These are phyloP conservation scores for Takakia lepidozioides DNA, from an alignment of 225 moss, liverwort and hornwort genomes.

Conservation along the genomic window DNA sequence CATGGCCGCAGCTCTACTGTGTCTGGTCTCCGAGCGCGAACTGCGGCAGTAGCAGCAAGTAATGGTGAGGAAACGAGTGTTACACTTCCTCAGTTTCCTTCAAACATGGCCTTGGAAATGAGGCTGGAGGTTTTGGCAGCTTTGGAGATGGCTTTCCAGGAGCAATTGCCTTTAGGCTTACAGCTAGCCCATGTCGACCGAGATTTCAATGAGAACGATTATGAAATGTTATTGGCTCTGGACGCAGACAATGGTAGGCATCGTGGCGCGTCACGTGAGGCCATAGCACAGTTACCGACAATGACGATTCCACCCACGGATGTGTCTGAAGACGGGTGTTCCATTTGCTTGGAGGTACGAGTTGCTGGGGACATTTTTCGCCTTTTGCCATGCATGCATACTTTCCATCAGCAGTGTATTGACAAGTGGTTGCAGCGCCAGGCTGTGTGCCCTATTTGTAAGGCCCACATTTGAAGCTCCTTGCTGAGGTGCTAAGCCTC, in stretches of 20 bases:
- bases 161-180: constrained; percentile 51
- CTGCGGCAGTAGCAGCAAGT: constrained; percentile 23
- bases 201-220: constrained; percentile 85
- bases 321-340: constrained; percentile 56
- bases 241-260: constrained; percentile 58
- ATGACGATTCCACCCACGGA: constrained; percentile 48
- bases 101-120: constrained; percentile 56
- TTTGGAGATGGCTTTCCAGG: constrained; percentile 55
- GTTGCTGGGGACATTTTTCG: constrained; percentile 44
- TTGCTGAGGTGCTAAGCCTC: no score
- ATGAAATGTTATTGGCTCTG: constrained; percentile 80
- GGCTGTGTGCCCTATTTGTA: constrained; percentile 76
- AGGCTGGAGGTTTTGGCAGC: constrained; percentile 63
- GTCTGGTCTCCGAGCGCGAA: constrained; percentile 27
- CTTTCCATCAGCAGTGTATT: constrained; percentile 73
- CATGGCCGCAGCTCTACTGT: constrained; percentile 26
- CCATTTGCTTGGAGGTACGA: constrained; percentile 69
- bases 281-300: constrained; percentile 48
- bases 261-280: constrained; percentile 60
- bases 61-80: constrained; percentile 29
- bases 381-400: constrained; percentile 71
- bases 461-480: constrained; percentile 51
- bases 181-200: constrained; percentile 74
- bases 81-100: constrained; percentile 54
- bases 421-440: constrained; percentile 79